phyloP scores from a whole-genome alignment of 2,329 filamentous ascomycete species.

The Emergomyces africanus region DNA sequence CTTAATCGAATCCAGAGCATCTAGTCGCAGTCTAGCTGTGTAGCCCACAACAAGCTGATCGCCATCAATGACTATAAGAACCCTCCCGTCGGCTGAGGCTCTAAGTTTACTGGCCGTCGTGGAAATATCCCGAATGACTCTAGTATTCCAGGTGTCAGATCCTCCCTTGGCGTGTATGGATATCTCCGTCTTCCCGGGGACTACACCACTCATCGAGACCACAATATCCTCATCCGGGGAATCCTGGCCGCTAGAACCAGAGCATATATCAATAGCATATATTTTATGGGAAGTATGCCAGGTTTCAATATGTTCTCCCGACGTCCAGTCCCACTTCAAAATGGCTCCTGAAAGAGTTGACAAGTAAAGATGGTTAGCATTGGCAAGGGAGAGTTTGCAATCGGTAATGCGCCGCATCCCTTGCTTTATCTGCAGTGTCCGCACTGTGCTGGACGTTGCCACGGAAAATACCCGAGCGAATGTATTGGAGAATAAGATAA shows the following conservation, averaged over 20 bases:
- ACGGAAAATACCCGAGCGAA: constrained; percentile 72
- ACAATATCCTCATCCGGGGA: constrained; percentile 19
- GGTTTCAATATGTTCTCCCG: constrained; percentile 30
- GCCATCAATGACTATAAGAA: constrained; percentile 28
- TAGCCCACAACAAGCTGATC: constrained; percentile 48
- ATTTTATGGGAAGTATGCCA: constrained; percentile 32
- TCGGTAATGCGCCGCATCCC: constrained; percentile 36
- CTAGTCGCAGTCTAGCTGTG: constrained; percentile 22
- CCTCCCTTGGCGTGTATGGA: constrained; percentile 9
- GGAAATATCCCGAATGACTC: constrained; percentile 18
- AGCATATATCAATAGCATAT: constrained; percentile 17
- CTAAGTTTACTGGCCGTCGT: constrained; percentile 19
- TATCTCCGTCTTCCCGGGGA: constrained; percentile 24
- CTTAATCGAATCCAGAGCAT: constrained; percentile 24
- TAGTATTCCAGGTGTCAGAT: constrained; percentile 11
- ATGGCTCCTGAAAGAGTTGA: constrained; percentile 40
- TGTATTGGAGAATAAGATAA: constrained; percentile 63
- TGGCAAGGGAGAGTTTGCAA: constrained; percentile 39
- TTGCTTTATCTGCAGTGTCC: constrained; percentile 50
- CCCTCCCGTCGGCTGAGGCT: constrained; percentile 19
- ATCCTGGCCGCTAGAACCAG: constrained; percentile 13
- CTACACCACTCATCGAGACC: constrained; percentile 27
- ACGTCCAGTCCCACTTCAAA: constrained; percentile 47
- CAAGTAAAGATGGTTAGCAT: constrained; percentile 42
- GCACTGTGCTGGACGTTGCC: constrained; percentile 64